phyloP scores from a whole-genome alignment of 257 asterid species.

The Primulina tabacum region DNA sequence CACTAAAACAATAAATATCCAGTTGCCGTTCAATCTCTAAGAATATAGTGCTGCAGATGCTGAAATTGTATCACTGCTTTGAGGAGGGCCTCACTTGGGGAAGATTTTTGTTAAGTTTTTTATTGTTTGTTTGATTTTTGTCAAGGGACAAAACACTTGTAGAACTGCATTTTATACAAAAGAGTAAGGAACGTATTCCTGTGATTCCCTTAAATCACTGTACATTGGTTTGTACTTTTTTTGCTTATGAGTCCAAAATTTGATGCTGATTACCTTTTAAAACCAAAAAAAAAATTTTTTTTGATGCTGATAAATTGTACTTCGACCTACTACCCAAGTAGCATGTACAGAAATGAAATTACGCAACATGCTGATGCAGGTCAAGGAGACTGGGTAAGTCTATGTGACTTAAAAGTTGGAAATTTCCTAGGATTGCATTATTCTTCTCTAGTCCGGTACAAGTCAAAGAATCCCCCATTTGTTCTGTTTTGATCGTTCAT shows the following conservation, averaged over 20 bases:
- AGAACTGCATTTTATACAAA: background rate
- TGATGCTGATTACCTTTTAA: too few species aligned
- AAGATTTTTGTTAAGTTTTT: background rate
- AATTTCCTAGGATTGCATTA: background rate
- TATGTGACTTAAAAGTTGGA: background rate
- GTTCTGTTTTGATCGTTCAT: background rate
- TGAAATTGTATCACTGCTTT: conserved; percentile 2
- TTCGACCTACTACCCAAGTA: background rate
- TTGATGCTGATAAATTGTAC: background rate
- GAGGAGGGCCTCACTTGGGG: conserved; percentile 5
- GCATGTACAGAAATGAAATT: background rate
- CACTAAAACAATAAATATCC: background rate
- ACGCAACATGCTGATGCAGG: background rate
- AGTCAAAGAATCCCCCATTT: background rate
- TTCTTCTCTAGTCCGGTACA: background rate
- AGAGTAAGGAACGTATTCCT: background rate
- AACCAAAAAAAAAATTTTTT: too few species aligned
- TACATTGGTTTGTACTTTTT: background rate
- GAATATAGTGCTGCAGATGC: background rate
- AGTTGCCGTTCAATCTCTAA: background rate
- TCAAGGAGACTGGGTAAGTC: background rate
- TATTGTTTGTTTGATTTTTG: background rate
- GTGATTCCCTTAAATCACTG: background rate
- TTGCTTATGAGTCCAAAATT: background rate
- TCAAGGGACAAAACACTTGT: background rate